Conservation (phyloP, 768 basidiomycete species). For the Lactarius sp. region DNA sequence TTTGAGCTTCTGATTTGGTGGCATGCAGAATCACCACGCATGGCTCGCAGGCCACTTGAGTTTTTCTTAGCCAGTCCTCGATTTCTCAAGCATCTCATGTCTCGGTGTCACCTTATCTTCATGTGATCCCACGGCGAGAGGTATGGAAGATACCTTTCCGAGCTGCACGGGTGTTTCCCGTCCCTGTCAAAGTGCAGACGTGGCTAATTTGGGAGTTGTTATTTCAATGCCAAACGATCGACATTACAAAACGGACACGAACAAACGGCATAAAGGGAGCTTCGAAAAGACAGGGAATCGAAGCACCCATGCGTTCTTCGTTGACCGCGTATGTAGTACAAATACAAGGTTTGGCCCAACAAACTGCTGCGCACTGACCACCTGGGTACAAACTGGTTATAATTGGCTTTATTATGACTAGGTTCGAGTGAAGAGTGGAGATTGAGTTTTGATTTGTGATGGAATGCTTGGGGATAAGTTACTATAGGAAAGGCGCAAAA, state of each 20-base stretch:
- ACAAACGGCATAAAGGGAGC: neutral
- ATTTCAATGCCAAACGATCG: neutral
- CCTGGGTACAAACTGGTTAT: conserved; percentile 7
- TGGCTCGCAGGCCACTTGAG: too few relatives aligned
- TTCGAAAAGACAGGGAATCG: conserved; percentile 1
- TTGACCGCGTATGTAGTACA: conserved; percentile 8
- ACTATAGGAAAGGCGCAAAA: conserved; percentile 11
- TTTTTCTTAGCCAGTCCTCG: too few relatives aligned
- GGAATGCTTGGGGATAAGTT: conserved; percentile 16
- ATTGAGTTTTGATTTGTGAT: conserved; percentile 9
- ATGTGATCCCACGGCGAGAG: too few relatives aligned
- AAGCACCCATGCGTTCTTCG: neutral
- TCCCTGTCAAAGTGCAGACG: neutral
- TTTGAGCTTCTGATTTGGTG: too few relatives aligned
- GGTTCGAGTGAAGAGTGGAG: neutral
- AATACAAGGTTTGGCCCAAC: conserved; percentile 13
- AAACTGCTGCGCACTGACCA: neutral
- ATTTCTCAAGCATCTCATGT: too few relatives aligned
- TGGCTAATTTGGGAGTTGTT: neutral
- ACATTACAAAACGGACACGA: neutral
- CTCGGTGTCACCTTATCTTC: too few relatives aligned
- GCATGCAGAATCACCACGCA: too few relatives aligned
- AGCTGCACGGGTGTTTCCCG: neutral
- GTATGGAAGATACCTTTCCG: neutral
- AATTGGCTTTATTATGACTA: neutral